Base-by-base conservation (phyloP, 202 grass and related monocot genomes). In the Dendrocalamus latiflorus region DNA sequence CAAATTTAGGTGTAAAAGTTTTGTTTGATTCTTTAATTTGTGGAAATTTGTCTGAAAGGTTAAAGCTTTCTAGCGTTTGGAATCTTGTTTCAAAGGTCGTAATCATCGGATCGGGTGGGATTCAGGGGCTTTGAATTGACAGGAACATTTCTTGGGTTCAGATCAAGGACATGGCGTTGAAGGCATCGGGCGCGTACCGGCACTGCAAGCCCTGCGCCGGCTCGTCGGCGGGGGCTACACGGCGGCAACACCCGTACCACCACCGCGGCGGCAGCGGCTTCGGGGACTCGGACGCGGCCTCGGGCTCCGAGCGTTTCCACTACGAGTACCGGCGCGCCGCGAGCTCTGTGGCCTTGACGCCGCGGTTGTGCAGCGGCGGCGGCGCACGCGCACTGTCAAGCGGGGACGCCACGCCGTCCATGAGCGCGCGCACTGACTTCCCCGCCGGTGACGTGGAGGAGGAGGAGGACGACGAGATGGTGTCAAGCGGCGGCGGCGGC, bases 151-250 rank as follows among this genome's bases (percentile, higher is more conserved):
- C 15, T 50, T 76, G 26, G 26, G 60, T 74, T 70, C 80, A 95
- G 93, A 88, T 95, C 72, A 92, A 95, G 70, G 93, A 93, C 60
- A 91, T 95, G 83, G 90, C 93, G 65, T 63, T 95, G 22, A 95
- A 95, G 83, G 90, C 93, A 34, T 89, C 90, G 56, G 93, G 86
- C 56, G 88, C 90, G 76, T 95, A 93, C 83, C 70, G 93, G 10
- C 90, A 95, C 88, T 95, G 93, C 80, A 93, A 95, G 69, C 93
- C 90, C 13, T 93, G 88, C 72, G 73, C 76, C 1, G 90, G 90
- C 44, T 88, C 85, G 44, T 79, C 81, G 4, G 69, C 70, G 18
- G 81, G 67, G 73, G 80, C 54, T 1, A 84, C 84, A 54, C 75
- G 80, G 3, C 79, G 85, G 28, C 87, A 87, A 54, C 87, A 86